Evolutionary conservation across 345 rosid genomes (phyloP), one percentile per base, ranked within the genome.

Genomic region (thale cress (Arabidopsis thaliana)): DNA sequence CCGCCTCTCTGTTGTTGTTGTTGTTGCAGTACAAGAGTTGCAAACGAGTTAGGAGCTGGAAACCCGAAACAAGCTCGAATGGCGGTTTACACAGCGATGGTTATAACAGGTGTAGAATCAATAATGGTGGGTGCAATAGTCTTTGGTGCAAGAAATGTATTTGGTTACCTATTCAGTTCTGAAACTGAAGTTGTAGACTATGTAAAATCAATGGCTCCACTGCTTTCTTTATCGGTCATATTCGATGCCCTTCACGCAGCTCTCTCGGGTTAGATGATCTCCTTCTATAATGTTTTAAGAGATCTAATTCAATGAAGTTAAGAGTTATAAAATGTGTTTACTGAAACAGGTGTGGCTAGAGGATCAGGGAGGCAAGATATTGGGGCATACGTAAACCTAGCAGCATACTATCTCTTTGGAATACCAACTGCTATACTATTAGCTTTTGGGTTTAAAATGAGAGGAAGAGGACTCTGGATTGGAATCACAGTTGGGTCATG

Each of bases 11-110:
- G 51, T 7, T n/a, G 20, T 16, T 46, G 24, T 22, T 8, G 23
- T 24, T 33, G 7, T 51, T 55, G 28, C 55, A 92, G 96, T 78
- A 92, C 96, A 11, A 86, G 96, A 76, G 91, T 91, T 60, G 78
- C 82, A 13, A 79, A 79, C 20, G 82, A 79, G 5, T 41, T 79
- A 79, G 82, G 82, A 69, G 79, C 82, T 37, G 82, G 82, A 32
- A 79, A 79, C 34, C 16, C 82, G 9, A 74, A 57, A 34, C 70
- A 61, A 69, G 82, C 77, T 57, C 48, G 68, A 30, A 65, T 65
- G 40, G 62, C 73, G 4, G 81, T 78, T 2, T 65, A 65, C 36
- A 65, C 81, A 49, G 77, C 65, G 41, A 71, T 78, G 77, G 62
- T 78, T 23, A n/a, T 78, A 23, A 44, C 77, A 46, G 68, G 52